phyloP scores from a whole-genome alignment of 805 yeast species.

The Starmerella floricola region DNA sequence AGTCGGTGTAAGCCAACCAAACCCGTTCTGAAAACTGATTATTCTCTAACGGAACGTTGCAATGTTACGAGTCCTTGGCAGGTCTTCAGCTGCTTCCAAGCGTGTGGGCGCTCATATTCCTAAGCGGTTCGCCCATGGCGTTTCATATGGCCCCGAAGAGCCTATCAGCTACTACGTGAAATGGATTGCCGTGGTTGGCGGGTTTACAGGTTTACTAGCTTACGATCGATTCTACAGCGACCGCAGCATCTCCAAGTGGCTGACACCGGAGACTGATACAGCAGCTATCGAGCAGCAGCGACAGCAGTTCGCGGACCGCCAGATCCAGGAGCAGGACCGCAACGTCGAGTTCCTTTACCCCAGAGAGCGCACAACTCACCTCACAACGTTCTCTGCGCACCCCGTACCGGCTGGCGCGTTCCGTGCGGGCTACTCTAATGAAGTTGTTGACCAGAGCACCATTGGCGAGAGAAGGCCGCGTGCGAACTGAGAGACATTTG shows the following conservation, averaged over 20 bases:
- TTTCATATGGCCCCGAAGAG: constrained; percentile 23
- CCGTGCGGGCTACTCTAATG: constrained; percentile 23
- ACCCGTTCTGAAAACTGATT: too few relatives aligned
- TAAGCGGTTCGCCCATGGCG: constrained; percentile 16
- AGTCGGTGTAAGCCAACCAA: too few relatives aligned
- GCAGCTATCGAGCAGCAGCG: constrained; percentile 18
- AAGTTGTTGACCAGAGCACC: constrained; percentile 19
- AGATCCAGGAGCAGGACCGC: constrained; percentile 18
- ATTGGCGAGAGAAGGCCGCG: constrained; percentile 27
- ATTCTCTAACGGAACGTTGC: too few relatives aligned
- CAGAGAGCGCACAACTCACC: constrained; percentile 13
- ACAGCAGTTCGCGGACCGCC: constrained; percentile 16
- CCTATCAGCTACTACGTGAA: constrained; percentile 20
- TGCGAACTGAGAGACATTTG: constrained; percentile 11
- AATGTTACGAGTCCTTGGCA: constrained; percentile 9
- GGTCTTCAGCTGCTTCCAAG: background rate
- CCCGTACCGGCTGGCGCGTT: constrained; percentile 27
- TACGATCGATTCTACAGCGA: constrained; percentile 24
- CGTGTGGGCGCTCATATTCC: background rate
- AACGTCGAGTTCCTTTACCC: constrained; percentile 19
- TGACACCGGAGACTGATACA: constrained; percentile 19
- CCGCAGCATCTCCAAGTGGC: constrained; percentile 18
- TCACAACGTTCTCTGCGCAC: constrained; percentile 18
- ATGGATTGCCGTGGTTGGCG: constrained; percentile 21
- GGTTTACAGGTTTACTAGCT: constrained; percentile 17